phyloP scores from a whole-genome alignment of 2,329 filamentous ascomycete genomes.

The Pseudopyrenochaeta lycopersici region DNA sequence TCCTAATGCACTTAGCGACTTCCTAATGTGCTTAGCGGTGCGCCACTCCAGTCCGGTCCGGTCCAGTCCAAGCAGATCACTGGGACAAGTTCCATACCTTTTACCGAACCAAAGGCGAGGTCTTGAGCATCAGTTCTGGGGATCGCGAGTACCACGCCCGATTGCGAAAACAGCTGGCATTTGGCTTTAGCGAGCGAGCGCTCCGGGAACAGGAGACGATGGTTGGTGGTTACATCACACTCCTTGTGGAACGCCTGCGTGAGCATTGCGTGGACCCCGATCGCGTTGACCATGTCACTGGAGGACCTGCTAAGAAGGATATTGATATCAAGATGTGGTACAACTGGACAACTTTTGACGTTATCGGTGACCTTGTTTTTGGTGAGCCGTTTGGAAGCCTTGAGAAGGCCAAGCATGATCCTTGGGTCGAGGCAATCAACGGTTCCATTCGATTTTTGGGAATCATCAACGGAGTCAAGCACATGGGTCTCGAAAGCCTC shows the following conservation, averaged over 20 bases:
- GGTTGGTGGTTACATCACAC: constrained; percentile 47
- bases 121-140: too few relatives aligned
- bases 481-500: too few relatives aligned
- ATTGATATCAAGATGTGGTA: constrained; percentile 35
- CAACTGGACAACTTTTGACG: constrained; percentile 39
- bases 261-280: too few relatives aligned
- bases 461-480: too few relatives aligned
- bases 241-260: constrained; percentile 45
- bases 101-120: not conserved
- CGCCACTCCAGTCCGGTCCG: too few relatives aligned
- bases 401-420: constrained; percentile 26
- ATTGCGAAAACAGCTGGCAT: constrained; percentile 27
- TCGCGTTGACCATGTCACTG: too few relatives aligned
- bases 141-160: too few relatives aligned
- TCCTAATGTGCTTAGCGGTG: too few relatives aligned
- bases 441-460: too few relatives aligned
- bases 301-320: constrained; percentile 16
- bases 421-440: constrained; percentile 41
- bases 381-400: constrained; percentile 40
- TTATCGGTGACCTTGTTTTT: constrained; percentile 46
- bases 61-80: too few relatives aligned
- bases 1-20: too few relatives aligned
- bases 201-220: constrained; percentile 45
- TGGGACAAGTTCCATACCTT: too few relatives aligned
- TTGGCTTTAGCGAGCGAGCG: constrained; percentile 48